These are phyloP conservation scores for Aspergillus alliaceus DNA, from an alignment of 2,329 filamentous ascomycete species.

Conservation along the genomic window DNA sequence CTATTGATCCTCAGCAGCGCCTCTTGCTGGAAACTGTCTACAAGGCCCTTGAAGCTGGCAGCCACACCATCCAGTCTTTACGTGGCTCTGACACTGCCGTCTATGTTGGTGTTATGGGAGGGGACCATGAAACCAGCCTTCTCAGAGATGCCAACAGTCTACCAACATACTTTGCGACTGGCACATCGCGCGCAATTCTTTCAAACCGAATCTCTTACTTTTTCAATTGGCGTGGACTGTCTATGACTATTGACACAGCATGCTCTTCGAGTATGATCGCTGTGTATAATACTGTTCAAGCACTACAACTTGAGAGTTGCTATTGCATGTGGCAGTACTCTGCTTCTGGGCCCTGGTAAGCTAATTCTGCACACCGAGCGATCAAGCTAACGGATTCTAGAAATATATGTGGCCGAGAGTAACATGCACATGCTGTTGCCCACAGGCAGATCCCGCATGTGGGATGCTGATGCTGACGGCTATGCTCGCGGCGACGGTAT, in stretches of 20 bases:
- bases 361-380: conserved; percentile 1
- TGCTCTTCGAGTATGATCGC: conserved; percentile 40
- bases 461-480: conserved; percentile 45
- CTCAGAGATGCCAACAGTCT: background rate
- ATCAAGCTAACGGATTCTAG: conserved; percentile 1
- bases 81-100: conserved; percentile 26
- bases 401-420: background rate
- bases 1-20: conserved; percentile 30
- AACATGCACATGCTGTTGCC: conserved; percentile 50
- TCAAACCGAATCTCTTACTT: conserved; percentile 35
- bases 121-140: conserved; percentile 12
- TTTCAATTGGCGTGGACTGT: conserved; percentile 30
- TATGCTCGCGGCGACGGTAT: conserved; percentile 54
- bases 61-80: conserved; percentile 24
- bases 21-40: conserved; percentile 28
- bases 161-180: conserved; percentile 18
- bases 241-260: conserved; percentile 44
- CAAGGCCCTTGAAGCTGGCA: conserved; percentile 24
- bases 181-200: conserved; percentile 32
- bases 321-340: conserved; percentile 7
- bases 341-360: conserved; percentile 10
- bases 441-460: conserved; percentile 49
- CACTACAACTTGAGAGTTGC: conserved; percentile 18
- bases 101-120: conserved; percentile 28
- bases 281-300: conserved; percentile 26